Evolutionary conservation across 1,139 yeast genomes (phyloP).

Genomic region (Trichomonascaceae sp.): DNA sequence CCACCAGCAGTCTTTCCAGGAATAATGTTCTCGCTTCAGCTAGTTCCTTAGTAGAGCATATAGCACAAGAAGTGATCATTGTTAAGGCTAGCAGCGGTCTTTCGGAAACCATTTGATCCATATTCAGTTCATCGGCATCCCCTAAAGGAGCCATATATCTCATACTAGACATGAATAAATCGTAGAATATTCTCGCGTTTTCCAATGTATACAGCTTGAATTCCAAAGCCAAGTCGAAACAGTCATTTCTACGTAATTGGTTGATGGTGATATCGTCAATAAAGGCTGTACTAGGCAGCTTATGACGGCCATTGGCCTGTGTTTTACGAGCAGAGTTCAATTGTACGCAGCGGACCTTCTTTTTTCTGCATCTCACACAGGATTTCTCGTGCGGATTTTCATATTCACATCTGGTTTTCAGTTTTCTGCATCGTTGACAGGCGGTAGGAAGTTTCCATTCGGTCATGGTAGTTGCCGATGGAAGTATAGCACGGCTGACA

Average conservation of each 20-base stretch:
- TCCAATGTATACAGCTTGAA: constrained; percentile 8
- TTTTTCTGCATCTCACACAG: constrained; percentile 44
- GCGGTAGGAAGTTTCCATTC: constrained; percentile 32
- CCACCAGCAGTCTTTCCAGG: constrained; percentile 38
- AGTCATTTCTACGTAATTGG: constrained; percentile 2
- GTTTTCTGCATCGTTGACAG: constrained; percentile 52
- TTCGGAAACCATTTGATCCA: constrained; percentile 38
- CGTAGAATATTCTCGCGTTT: constrained; percentile 3
- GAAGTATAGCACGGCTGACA: too few species aligned
- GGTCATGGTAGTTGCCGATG: background rate
- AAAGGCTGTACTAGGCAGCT: background rate
- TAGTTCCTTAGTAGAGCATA: constrained; percentile 37
- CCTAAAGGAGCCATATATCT: background rate
- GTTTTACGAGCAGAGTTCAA: background rate
- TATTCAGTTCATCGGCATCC: constrained; percentile 15
- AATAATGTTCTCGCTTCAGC: constrained; percentile 41
- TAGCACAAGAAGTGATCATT: constrained; percentile 45
- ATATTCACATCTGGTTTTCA: constrained; percentile 51
- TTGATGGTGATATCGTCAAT: background rate
- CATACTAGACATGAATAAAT: constrained; percentile 5
- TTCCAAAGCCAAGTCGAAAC: constrained; percentile 7
- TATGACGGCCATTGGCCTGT: background rate
- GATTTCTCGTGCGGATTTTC: constrained; percentile 41
- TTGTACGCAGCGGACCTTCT: constrained; percentile 37
- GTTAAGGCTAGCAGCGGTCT: constrained; percentile 44